These are phyloP conservation scores for Fomitiporia mediterranea DNA, from an alignment of 1,284 basidiomycete genomes.

Conservation along the genomic window DNA sequence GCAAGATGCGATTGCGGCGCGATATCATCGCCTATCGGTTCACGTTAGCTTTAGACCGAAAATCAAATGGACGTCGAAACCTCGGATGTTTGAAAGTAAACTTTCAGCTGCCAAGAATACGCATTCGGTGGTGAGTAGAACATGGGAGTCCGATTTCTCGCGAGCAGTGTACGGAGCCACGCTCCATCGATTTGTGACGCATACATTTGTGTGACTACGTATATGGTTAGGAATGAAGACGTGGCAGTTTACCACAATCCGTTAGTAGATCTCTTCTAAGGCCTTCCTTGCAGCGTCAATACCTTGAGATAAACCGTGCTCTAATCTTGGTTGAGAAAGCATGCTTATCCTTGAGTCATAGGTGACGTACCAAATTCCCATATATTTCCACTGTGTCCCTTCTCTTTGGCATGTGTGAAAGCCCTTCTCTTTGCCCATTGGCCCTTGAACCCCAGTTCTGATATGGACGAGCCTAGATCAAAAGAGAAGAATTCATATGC, in stretches of 20 bases:
- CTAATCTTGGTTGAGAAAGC: slow-evolving; percentile 19
- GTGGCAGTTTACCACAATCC: not conserved
- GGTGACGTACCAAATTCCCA: slow-evolving; percentile 62
- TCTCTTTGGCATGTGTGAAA: slow-evolving; percentile 40
- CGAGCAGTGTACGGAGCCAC: not conserved
- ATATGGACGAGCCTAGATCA: slow-evolving; percentile 28
- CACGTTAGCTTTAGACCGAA: not conserved
- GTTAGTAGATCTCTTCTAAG: slow-evolving; percentile 19
- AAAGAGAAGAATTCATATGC: slow-evolving; percentile 49
- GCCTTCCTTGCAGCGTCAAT: slow-evolving; percentile 27
- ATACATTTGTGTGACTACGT: not conserved
- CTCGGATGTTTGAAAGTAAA: not conserved
- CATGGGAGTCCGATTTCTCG: not conserved
- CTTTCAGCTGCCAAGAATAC: not conserved
- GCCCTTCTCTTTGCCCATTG: slow-evolving; percentile 51
- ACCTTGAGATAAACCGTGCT: slow-evolving; percentile 43
- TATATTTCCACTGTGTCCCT: slow-evolving; percentile 37
- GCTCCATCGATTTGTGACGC: not conserved
- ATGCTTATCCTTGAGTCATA: not conserved
- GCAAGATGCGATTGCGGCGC: not conserved
- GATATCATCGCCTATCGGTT: not conserved
- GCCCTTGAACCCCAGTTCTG: slow-evolving; percentile 59
- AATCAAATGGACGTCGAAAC: not conserved
- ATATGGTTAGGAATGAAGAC: not conserved
- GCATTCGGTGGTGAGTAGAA: no score